Percentiles rank a stretch among this genome's conserved stretches.
phyloP scores from a whole-genome alignment of 495 filamentous ascomycete species.

The Thermothielavioides terrestris region DNA sequence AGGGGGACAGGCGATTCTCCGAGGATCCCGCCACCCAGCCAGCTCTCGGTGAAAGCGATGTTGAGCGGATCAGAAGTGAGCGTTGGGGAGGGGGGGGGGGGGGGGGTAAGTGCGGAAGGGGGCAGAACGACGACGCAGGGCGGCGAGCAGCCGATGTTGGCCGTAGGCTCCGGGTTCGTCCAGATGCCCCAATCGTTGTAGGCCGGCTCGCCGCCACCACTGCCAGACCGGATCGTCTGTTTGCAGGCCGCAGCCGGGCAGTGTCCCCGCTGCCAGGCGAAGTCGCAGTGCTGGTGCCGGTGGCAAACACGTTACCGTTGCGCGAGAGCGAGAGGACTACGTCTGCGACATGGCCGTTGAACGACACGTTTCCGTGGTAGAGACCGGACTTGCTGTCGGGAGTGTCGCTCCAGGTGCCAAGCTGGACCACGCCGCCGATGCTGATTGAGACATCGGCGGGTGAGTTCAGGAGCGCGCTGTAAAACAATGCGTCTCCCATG shows the following conservation, averaged over 20 bases:
- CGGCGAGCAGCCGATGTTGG: not conserved
- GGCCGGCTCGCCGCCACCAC: no score
- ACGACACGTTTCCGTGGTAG: constrained; percentile 40
- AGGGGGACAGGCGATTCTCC: no score
- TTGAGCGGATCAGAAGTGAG: no score
- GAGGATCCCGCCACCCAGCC: no score
- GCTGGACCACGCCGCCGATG: constrained; percentile 5
- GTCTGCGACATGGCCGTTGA: constrained; percentile 37
- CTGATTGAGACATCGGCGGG: constrained; percentile 2
- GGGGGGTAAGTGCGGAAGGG: not conserved
- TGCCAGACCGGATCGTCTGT: not conserved
- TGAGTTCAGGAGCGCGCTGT: constrained; percentile 25
- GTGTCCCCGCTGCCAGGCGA: not conserved
- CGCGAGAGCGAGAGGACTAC: constrained; percentile 38
- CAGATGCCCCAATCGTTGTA: not conserved
- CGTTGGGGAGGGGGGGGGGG: no score
- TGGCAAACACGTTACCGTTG: not conserved
- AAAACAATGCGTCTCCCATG: constrained; percentile 31
- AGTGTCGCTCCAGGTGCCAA: constrained; percentile 22
- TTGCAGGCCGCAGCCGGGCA: not conserved
- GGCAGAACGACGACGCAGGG: not conserved
- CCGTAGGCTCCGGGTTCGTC: not conserved
- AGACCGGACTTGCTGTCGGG: constrained; percentile 34
- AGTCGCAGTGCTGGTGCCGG: not conserved
- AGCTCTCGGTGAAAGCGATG: no score